Conservation (phyloP, 495 filamentous ascomycete species). For the Aspergillus wentii region DNA sequence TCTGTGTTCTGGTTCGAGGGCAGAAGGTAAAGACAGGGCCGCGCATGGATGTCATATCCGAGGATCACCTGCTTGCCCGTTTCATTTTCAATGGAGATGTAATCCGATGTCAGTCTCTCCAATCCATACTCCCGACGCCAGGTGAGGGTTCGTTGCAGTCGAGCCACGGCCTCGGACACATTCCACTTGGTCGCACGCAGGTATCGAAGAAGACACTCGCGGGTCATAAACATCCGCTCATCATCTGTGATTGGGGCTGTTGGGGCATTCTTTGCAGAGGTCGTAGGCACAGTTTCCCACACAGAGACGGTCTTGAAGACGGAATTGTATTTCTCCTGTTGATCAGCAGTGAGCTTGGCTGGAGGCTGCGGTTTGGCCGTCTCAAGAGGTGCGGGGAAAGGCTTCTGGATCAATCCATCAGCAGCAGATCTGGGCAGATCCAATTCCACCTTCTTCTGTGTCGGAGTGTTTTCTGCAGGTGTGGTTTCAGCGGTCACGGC, state of each 20-base stretch:
- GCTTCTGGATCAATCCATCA: slow-evolving; percentile 57
- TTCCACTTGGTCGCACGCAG: slow-evolving; percentile 93
- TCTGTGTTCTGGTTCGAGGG: slow-evolving; percentile 91
- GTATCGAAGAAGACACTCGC: slow-evolving; percentile 88
- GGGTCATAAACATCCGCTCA: slow-evolving; percentile 86
- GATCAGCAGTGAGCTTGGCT: slow-evolving; percentile 62
- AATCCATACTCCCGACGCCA: slow-evolving; percentile 90
- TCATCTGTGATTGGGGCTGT: slow-evolving; percentile 64
- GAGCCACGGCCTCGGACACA: slow-evolving; percentile 65
- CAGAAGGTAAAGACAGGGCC: slow-evolving; percentile 84
- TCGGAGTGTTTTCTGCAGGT: slow-evolving; percentile 7
- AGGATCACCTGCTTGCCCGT: slow-evolving; percentile 90
- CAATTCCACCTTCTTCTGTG: slow-evolving; percentile 23
- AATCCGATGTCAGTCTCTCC: slow-evolving; percentile 67
- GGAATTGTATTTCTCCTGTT: slow-evolving; percentile 75
- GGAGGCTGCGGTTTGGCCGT: slow-evolving; percentile 47
- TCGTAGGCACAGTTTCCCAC: slow-evolving; percentile 68
- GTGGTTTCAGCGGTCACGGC: slow-evolving; percentile 5
- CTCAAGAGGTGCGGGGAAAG: slow-evolving; percentile 59
- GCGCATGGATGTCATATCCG: slow-evolving; percentile 77
- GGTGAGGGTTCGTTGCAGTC: slow-evolving; percentile 70
- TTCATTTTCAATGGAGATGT: slow-evolving; percentile 86
- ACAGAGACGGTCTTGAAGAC: slow-evolving; percentile 61
- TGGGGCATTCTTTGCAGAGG: slow-evolving; percentile 52
- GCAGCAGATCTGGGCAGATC: slow-evolving; percentile 41